Evolutionary conservation across 257 asterid genomes (phyloP).

Genomic region (Verbena officinalis): DNA sequence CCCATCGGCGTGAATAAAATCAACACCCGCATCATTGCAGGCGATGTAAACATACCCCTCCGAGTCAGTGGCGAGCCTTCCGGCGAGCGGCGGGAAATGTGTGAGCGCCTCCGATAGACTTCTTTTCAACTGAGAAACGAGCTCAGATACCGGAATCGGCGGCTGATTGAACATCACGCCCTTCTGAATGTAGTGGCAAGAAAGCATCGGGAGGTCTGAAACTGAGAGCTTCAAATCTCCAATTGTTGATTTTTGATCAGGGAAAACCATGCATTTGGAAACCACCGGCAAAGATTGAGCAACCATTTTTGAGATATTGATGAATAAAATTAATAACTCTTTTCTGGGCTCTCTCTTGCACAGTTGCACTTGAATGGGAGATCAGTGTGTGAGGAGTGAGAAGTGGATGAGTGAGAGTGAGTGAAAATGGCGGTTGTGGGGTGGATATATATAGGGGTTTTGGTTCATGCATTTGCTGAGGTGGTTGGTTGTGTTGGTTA

Average conservation of each 20-base stretch:
- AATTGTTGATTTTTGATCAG: conserved; percentile 42
- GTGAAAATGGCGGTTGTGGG: conserved; percentile 21
- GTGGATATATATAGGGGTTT: conserved; percentile 38
- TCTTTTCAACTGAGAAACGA: conserved; percentile 36
- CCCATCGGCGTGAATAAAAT: conserved; percentile 48
- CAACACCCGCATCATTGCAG: conserved; percentile 65
- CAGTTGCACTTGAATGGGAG: not conserved
- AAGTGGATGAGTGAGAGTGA: conserved; percentile 32
- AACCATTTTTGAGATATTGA: conserved; percentile 36
- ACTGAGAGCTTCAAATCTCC: conserved; percentile 63
- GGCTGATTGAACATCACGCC: conserved; percentile 56
- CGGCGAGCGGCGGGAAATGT: conserved; percentile 76
- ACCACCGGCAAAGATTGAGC: conserved; percentile 33
- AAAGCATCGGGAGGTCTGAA: conserved; percentile 80
- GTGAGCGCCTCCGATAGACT: conserved; percentile 49
- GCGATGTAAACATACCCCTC: conserved; percentile 55
- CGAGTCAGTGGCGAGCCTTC: conserved; percentile 56
- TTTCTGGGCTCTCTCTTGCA: not conserved
- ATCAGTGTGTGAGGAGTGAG: not conserved
- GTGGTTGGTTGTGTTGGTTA: conserved; percentile 4
- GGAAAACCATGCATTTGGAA: conserved; percentile 44
- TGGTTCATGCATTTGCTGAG: conserved; percentile 54
- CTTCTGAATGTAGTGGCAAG: conserved; percentile 78
- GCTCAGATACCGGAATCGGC: conserved; percentile 35
- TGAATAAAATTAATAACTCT: not conserved